Evolutionary conservation across 768 basidiomycete species (phyloP), one percentile per base, ranked within the genome.

Genomic region (Xerocomellus dryophilus): DNA sequence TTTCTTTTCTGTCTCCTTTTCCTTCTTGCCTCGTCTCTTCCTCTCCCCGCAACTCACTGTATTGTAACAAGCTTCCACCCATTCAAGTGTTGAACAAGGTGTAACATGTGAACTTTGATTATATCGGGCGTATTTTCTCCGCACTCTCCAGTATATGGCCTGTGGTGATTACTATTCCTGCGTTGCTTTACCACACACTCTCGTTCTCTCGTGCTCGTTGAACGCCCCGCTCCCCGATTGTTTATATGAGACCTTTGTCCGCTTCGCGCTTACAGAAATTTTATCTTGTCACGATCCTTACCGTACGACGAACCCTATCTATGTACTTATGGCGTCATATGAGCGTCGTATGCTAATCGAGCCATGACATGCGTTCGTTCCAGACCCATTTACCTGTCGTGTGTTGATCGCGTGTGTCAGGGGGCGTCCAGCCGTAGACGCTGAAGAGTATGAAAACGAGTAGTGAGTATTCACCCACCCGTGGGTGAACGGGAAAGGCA

Each of bases 31-130:
- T 51, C 50, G 50, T 52, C 74, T 58, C 50, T 56, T 54, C 49
- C 63, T 65, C 55, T 65, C 76, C 76, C 65, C 32, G 59, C 78
- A 79, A 66, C 81, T 81, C 83, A 87, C 79, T 90, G 88, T 90
- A 90, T 85, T 90, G 87, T 90, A 90, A 78, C 83, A 86, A 68
- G 66, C 61, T 73, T 68, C 61, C 62, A 71, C 73, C 65, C 73
- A 68, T 77, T 78, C 76, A 76, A 77, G 74, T 80, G 79, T 81
- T 80, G 76, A 80, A 80, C 76, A 72, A 76, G 75, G 74, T 78
- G 74, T 76, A 74, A 69, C 65, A 69, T 64, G 63, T 66, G 76
- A 76, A 80, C 75, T 73, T 71, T 74, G 76, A 69, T 73, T 71
- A 72, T 71, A 53, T n/a, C n/a, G 60, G 60, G 66, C 54, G 51